These are phyloP conservation scores for Ustilaginoidea virens DNA, from an alignment of 2,329 filamentous ascomycete genomes.

Conservation along the genomic window DNA sequence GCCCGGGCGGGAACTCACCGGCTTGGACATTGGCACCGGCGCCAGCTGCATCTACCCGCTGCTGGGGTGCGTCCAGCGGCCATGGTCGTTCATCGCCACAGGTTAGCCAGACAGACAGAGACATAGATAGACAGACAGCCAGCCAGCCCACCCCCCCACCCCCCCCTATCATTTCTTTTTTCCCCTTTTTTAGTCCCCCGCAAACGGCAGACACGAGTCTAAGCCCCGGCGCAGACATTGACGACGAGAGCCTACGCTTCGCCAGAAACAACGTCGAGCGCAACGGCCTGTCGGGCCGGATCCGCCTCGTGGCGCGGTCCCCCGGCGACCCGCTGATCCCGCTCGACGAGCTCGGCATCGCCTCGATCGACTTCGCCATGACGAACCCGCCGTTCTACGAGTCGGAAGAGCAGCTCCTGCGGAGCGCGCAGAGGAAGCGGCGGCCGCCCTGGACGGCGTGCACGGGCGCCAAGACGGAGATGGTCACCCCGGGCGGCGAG, in stretches of 20 bases:
- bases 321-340: constrained; percentile 45
- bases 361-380: constrained; percentile 65
- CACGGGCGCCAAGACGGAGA: constrained; percentile 68
- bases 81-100: constrained; percentile 62
- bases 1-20: constrained; percentile 36
- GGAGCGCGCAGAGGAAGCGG: constrained; percentile 49
- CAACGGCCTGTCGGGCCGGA: constrained; percentile 50
- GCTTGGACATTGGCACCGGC: constrained; percentile 80
- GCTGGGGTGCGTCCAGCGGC: constrained; percentile 53
- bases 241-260: constrained; percentile 49
- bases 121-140: too few relatives aligned
- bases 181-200: background rate
- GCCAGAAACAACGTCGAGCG: constrained; percentile 50
- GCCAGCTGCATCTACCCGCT: constrained; percentile 86
- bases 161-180: background rate
- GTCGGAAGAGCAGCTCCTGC: constrained; percentile 52
- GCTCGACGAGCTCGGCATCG: constrained; percentile 33
- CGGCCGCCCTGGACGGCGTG: constrained; percentile 54
- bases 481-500: constrained; percentile 73
- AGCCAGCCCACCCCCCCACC: background rate
- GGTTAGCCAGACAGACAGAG: too few relatives aligned
- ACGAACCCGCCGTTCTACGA: constrained; percentile 91
- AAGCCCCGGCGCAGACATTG: constrained; percentile 56
- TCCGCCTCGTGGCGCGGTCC: constrained; percentile 44
- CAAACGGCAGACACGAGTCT: constrained; percentile 62